Base-by-base conservation (phyloP, 805 yeast genomes). In the Metschnikowia kofuensis region DNA sequence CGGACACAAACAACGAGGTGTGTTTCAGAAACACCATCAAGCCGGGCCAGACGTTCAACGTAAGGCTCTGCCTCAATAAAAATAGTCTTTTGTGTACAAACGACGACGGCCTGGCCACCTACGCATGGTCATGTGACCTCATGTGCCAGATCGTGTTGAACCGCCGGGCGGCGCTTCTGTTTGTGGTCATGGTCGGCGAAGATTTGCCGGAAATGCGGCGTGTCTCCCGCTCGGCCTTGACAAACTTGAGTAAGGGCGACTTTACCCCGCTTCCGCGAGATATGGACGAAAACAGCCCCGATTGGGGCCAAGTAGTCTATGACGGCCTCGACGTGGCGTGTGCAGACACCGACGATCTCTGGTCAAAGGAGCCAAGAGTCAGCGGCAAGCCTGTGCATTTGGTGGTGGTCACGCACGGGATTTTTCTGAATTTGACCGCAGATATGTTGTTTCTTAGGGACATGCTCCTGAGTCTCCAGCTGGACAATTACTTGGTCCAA, bases 31-130 rank as follows among this genome's bases (percentile, higher is more conserved):
- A 72, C 51, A 65, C 69, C 37, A 65, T 89, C 16, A 84, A 83
- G 53, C 94, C 96, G 0, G 88, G 86, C 26, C 86, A 83, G 57
- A 72, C 82, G 7, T 86, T 85, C 62, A 77, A 79, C 49, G 83
- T 82, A 2, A 70, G 70, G 48, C 67, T 88, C 27, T 56, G 65
- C 14, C 61, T 86, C 55, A 82, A 79, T 60, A 64, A 66, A 3
- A 74, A 77, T 52, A 75, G 82, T 11, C 50, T 52, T 11, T 50
- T 55, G 21, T 52, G 43, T 15, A 43, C 42, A 1, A 48, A 56
- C 30, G 11, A 30, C n/a, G 59, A 57, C 46, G 59, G 59, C 13
- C 39, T 51, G 21, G n/a, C 41, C 8, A 53, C 58, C 7, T 68
- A 61, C 44, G 63, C 61, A 37, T 74, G 77, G 77, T 59, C 61